Base-by-base conservation (phyloP, 2,329 filamentous ascomycete genomes). In the Penicillium nordicum region DNA sequence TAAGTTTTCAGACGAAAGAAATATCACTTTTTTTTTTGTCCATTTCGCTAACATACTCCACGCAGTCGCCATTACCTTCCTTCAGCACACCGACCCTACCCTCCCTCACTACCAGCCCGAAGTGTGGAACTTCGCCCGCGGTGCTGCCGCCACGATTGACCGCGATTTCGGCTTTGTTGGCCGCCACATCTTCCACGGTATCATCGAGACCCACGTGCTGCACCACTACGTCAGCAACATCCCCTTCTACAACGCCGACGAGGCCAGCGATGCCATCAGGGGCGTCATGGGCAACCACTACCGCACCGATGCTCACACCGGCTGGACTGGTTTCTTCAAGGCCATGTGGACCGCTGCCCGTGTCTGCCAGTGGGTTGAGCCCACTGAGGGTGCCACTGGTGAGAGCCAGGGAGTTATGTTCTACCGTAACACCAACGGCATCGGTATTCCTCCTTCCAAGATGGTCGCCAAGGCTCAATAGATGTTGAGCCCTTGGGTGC, bases 221-320 rank as follows among this genome's bases (percentile, higher is more conserved):
- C 93, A 97, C 82, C 93, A 97, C 84, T 97, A 96, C 78, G 86
- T 97, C 74, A 93, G 89, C 78, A 90, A 86, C 70, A 97, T 97
- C 65, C 93, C 93, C 61, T 97, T 97, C 80, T 97, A 97, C 80
- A 84, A 97, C 76, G 93, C 92, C 71, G 92, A 96, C 67, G 92
- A 97, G 80, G 92, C 93, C 56, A 88, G 87, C 67, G 92, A 97
- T 67, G 92, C 92, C 69, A 96, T 97, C 83, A 92, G 92, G 83
- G 85, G 85, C 58, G 82, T 99, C 75, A 97, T 99, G 93, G 94
- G 94, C 75, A 82, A 83, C 70, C 94, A 99, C 83, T 99, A 99
- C 82, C 90, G 92, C 63, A 80, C 89, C 50, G 88, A 99, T 67
- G 87, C 85, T 59, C 76, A 85, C 74, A 92, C 82, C 55, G 94